Conservation (phyloP, 164 flowering plant species). For the Magnolia kwangsiensis region DNA sequence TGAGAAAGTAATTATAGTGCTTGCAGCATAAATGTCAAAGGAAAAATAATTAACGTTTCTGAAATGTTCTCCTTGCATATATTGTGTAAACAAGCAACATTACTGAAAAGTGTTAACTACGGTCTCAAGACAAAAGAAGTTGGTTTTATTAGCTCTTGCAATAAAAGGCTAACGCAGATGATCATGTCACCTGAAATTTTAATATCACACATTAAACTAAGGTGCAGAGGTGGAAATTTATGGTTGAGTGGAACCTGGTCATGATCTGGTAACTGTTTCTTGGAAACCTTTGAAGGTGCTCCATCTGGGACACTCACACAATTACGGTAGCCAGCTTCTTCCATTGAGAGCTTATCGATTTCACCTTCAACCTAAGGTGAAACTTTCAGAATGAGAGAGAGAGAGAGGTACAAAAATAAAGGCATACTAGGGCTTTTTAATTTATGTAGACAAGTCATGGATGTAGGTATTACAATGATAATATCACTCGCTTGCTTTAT, state of each 20-base stretch:
- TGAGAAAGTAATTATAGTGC: background rate
- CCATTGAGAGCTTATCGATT: conserved; percentile 94
- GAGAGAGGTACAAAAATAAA: background rate
- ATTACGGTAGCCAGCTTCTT: conserved; percentile 87
- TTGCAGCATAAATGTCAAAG: background rate
- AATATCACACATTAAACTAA: background rate
- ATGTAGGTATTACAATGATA: conserved; percentile 56
- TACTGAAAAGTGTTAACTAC: background rate
- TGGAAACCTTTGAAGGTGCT: conserved; percentile 70
- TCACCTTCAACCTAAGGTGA: conserved; percentile 89
- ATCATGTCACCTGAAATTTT: background rate
- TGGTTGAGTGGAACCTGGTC: conserved; percentile 47
- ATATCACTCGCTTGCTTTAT: conserved; percentile 58
- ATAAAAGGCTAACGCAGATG: background rate
- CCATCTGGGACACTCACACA: conserved; percentile 96
- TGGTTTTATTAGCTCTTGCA: too few species aligned
- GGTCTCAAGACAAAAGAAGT: background rate
- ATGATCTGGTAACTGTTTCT: conserved; percentile 47
- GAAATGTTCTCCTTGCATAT: background rate
- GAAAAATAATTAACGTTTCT: background rate
- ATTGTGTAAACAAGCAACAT: background rate
- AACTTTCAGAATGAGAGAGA: background rate
- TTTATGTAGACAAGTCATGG: background rate
- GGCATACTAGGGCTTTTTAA: background rate
- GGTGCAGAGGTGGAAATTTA: background rate